phyloP scores from a whole-genome alignment of 495 filamentous ascomycete genomes.

The Annulohypoxylon moriforme region DNA sequence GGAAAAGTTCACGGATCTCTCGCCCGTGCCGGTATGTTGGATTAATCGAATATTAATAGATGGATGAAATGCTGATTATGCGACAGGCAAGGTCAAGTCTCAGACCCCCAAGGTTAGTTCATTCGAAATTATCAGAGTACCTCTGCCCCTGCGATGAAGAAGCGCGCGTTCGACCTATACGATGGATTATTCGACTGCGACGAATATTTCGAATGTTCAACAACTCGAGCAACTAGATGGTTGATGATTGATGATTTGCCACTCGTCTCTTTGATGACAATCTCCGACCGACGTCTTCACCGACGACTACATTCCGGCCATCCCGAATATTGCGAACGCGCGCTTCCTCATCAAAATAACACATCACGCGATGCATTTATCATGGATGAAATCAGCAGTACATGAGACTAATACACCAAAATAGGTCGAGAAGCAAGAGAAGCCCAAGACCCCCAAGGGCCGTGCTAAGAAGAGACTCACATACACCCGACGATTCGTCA shows the following conservation, averaged over 20 bases:
- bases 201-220: not conserved
- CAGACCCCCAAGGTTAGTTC: conserved; percentile 55
- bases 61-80: conserved; percentile 20
- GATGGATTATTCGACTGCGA: conserved; percentile 8
- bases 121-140: conserved; percentile 1
- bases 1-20: conserved; percentile 93
- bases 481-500: conserved; percentile 99
- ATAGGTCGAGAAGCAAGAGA: conserved; percentile 90
- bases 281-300: not conserved
- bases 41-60: not conserved
- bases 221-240: not conserved
- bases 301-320: conserved; percentile 1
- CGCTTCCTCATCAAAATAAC: conserved; percentile 26
- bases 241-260: conserved; percentile 12
- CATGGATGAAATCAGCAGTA: not conserved
- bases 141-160: conserved; percentile 13
- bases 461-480: conserved; percentile 97
- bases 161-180: conserved; percentile 24
- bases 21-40: conserved; percentile 83
- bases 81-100: conserved; percentile 61
- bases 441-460: conserved; percentile 95
- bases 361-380: not conserved
- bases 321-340: conserved; percentile 8
- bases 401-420: conserved; percentile 22
- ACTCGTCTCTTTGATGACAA: conserved; percentile 16